These are phyloP conservation scores for Handroanthus guayacan DNA, from an alignment of 257 asterid species.

Conservation along the genomic window DNA sequence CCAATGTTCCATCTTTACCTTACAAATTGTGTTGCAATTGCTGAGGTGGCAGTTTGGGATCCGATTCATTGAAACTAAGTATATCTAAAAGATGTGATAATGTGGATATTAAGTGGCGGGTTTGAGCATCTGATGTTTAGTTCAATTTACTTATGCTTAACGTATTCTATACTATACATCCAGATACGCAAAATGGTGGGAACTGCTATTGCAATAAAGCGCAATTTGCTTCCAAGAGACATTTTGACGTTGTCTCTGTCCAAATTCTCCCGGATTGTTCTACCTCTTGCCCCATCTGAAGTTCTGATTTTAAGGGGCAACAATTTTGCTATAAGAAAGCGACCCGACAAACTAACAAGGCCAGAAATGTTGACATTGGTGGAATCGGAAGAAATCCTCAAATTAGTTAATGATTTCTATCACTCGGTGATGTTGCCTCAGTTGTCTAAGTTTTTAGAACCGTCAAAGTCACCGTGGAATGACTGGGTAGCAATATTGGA, in stretches of 20 bases:
- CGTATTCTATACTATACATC: constrained; percentile 21
- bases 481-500: constrained; percentile 79
- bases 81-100: background rate
- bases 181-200: constrained; percentile 98
- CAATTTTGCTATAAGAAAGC: constrained; percentile 68
- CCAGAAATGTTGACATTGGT: constrained; percentile 83
- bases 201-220: constrained; percentile 84
- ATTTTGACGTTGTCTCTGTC: constrained; percentile 63
- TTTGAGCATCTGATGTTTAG: constrained; percentile 5
- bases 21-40: background rate
- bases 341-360: constrained; percentile 73
- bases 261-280: constrained; percentile 80
- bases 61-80: background rate
- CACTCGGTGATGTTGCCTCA: constrained; percentile 70
- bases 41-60: background rate
- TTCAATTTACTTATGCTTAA: constrained; percentile 26
- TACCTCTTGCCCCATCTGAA: constrained; percentile 96
- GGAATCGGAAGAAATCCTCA: constrained; percentile 77
- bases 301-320: constrained; percentile 81
- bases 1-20: background rate
- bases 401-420: constrained; percentile 70
- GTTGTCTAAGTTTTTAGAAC: constrained; percentile 66
- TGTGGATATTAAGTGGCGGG: background rate
- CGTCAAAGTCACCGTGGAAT: constrained; percentile 73
- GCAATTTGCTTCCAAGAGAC: constrained; percentile 77